Evolutionary conservation across 176 grass and related monocot genomes (phyloP).

Genomic region (Cocos nucifera): DNA sequence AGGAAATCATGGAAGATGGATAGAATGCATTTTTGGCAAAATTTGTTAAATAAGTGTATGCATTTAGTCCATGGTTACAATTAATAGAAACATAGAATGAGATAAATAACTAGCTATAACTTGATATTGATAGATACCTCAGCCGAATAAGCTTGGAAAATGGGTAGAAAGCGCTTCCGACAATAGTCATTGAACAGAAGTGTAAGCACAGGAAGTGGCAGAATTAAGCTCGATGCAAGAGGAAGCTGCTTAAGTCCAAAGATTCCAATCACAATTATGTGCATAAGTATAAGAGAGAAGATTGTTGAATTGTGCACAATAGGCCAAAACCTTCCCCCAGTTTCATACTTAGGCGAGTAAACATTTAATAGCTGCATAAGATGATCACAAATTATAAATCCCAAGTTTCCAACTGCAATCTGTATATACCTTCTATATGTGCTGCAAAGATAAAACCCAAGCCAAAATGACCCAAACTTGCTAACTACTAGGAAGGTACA

Average conservation of each 20-base stretch:
- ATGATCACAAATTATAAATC: conserved; percentile 13
- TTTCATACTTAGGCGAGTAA: conserved; percentile 79
- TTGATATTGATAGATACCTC: conserved; percentile 38
- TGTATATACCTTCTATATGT: neutral
- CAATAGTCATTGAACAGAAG: conserved; percentile 87
- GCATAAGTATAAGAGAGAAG: conserved; percentile 82
- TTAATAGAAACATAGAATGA: too few species aligned
- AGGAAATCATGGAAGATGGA: too few species aligned
- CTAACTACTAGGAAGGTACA: too few species aligned
- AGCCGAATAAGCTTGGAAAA: conserved; percentile 67
- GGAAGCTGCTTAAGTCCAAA: conserved; percentile 83
- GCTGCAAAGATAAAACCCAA: too few species aligned
- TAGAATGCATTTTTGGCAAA: too few species aligned
- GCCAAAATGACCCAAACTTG: too few species aligned
- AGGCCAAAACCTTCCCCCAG: conserved; percentile 90
- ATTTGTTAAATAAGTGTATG: too few species aligned
- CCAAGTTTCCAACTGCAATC: neutral
- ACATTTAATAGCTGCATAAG: conserved; percentile 76
- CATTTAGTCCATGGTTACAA: too few species aligned
- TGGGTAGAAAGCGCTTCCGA: conserved; percentile 68
- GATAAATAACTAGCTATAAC: too few species aligned
- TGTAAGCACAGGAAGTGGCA: conserved; percentile 64
- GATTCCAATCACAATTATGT: conserved; percentile 73
- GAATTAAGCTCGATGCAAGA: conserved; percentile 64
- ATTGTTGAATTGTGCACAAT: conserved; percentile 67